Percentiles rank a stretch among this genome's conserved stretches.
Conservation (phyloP, 2,329 filamentous ascomycete species). For the Xylariaceae sp. region DNA sequence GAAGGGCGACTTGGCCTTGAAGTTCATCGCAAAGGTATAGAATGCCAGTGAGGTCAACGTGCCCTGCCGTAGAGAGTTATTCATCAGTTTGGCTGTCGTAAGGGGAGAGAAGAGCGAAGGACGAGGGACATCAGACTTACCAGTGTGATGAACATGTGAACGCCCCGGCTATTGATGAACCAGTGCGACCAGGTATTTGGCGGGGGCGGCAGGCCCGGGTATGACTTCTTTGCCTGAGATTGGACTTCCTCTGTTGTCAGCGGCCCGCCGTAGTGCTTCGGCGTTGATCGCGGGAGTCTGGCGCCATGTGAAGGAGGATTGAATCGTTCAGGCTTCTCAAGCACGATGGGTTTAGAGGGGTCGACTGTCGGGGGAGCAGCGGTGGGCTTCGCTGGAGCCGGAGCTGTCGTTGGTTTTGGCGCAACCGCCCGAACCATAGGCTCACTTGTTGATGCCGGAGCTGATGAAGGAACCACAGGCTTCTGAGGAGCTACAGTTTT, state of each 20-base stretch:
- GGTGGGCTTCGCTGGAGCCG: constrained; percentile 11
- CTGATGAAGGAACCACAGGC: background rate
- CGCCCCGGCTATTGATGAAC: constrained; percentile 77
- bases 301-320: constrained; percentile 89
- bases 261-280: constrained; percentile 77
- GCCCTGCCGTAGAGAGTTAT: constrained; percentile 50
- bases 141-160: constrained; percentile 86
- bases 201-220: constrained; percentile 89
- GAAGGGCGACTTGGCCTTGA: constrained; percentile 79
- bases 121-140: constrained; percentile 55
- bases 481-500: constrained; percentile 16
- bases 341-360: constrained; percentile 66
- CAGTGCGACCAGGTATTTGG: constrained; percentile 82
- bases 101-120: background rate
- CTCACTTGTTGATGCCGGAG: constrained; percentile 14
- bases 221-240: constrained; percentile 72
- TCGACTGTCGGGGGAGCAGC: constrained; percentile 25
- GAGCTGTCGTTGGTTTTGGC: background rate
- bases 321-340: constrained; percentile 89
- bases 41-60: constrained; percentile 73
- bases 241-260: constrained; percentile 70
- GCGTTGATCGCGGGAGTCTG: constrained; percentile 61
- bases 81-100: constrained; percentile 3
- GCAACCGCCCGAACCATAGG: constrained; percentile 17
- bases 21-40: constrained; percentile 79